Conservation (phyloP, 768 basidiomycete species). For the Chlorophyllum brunneum region DNA sequence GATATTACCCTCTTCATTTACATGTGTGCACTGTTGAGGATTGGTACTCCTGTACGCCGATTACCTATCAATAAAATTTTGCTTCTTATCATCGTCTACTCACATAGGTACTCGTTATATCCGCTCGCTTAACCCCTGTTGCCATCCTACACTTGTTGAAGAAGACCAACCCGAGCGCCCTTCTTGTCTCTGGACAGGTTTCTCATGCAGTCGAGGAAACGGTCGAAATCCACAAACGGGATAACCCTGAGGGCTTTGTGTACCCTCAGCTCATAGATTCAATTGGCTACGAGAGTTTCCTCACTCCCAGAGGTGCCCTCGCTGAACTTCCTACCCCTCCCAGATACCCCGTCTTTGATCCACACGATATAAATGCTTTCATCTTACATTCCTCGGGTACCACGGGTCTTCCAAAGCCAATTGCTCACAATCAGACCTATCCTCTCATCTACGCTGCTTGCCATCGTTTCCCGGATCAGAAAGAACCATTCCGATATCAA, state of each 20-base stretch:
- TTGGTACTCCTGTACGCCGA: constrained; percentile 25
- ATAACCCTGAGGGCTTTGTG: neutral
- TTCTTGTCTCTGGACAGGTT: constrained; percentile 29
- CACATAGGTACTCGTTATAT: constrained; percentile 30
- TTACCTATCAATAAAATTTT: neutral
- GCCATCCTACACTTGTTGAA: constrained; percentile 32
- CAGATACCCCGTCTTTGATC: constrained; percentile 18
- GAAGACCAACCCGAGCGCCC: constrained; percentile 24
- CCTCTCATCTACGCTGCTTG: constrained; percentile 30
- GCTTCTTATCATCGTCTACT: neutral
- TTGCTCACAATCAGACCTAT: constrained; percentile 32
- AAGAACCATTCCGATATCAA: constrained; percentile 24
- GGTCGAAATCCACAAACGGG: constrained; percentile 15
- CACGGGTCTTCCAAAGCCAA: constrained; percentile 47
- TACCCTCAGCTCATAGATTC: constrained; percentile 22
- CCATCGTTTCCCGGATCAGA: constrained; percentile 28
- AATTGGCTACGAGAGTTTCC: constrained; percentile 25
- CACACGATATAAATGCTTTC: constrained; percentile 32
- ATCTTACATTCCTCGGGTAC: constrained; percentile 51
- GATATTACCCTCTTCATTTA: constrained; percentile 35
- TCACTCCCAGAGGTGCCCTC: constrained; percentile 17
- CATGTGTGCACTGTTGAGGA: constrained; percentile 30
- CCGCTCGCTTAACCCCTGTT: constrained; percentile 31
- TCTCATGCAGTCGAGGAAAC: constrained; percentile 28
- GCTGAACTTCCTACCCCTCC: constrained; percentile 22